Evolutionary conservation across 805 yeast species (phyloP).

Genomic region (Huiozyma naganishii): DNA sequence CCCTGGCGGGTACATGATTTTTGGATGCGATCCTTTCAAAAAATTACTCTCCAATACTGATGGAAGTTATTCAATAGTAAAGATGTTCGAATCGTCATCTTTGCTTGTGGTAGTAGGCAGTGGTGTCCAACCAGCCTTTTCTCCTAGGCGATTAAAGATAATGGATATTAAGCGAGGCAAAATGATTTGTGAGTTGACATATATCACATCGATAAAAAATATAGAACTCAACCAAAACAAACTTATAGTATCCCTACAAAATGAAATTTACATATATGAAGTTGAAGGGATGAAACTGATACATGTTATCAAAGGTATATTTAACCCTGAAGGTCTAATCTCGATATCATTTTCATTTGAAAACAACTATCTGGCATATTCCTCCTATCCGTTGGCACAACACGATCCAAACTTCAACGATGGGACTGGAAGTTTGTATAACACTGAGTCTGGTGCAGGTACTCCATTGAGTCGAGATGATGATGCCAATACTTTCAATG

Average conservation of each 20-base stretch:
- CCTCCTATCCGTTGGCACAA: slow-evolving; percentile 51
- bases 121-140: slow-evolving; percentile 53
- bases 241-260: slow-evolving; percentile 47
- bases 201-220: slow-evolving; percentile 48
- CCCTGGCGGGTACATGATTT: slow-evolving; percentile 49
- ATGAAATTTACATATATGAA: slow-evolving; percentile 62
- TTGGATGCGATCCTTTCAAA: slow-evolving; percentile 57
- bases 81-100: slow-evolving; percentile 64
- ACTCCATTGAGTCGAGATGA: background rate
- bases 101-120: slow-evolving; percentile 57
- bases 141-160: slow-evolving; percentile 73
- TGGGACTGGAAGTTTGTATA: slow-evolving; percentile 3
- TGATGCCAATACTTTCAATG: background rate
- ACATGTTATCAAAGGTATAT: slow-evolving; percentile 19
- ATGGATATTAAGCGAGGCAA: slow-evolving; percentile 59
- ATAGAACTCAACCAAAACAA: slow-evolving; percentile 57
- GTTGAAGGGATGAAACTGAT: slow-evolving; percentile 56
- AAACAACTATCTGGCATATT: slow-evolving; percentile 54
- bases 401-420: too few relatives aligned
- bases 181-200: slow-evolving; percentile 57
- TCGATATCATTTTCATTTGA: slow-evolving; percentile 46
- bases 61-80: slow-evolving; percentile 54
- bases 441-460: slow-evolving; percentile 20
- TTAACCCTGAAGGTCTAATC: slow-evolving; percentile 43
- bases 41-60: slow-evolving; percentile 34